phyloP scores from a whole-genome alignment of 2,329 filamentous ascomycete genomes.

The Monosporascus sp. region DNA sequence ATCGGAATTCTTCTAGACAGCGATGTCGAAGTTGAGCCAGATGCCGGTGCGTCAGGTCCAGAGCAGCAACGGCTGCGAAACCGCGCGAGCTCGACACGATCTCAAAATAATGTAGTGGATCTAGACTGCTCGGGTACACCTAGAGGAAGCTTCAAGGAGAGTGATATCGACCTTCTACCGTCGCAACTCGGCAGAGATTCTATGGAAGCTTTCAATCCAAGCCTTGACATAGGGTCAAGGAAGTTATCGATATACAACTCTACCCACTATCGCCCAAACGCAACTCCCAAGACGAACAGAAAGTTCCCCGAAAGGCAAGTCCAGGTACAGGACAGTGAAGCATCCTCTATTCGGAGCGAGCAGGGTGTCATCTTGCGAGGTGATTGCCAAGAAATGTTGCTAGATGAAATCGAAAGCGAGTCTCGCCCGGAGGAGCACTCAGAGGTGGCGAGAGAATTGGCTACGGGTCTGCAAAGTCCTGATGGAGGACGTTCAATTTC shows the following conservation, averaged over 20 bases:
- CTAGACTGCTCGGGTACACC: constrained; percentile 7
- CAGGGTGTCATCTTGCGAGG: constrained; percentile 25
- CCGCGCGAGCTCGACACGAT: constrained; percentile 8
- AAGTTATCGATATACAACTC: constrained; percentile 18
- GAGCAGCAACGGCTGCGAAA: background rate
- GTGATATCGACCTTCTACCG: constrained; percentile 26
- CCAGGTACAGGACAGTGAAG: constrained; percentile 18
- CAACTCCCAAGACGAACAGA: constrained; percentile 18
- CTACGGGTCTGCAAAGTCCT: background rate
- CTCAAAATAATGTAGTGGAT: constrained; percentile 8
- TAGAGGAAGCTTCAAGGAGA: constrained; percentile 8
- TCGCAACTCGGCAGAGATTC: constrained; percentile 25
- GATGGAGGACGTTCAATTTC: constrained; percentile 11
- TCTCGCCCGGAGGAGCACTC: constrained; percentile 1
- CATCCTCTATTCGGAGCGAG: constrained; percentile 26
- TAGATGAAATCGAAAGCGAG: constrained; percentile 4
- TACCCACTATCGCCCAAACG: constrained; percentile 14
- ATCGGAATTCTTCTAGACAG: background rate
- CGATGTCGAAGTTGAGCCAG: background rate
- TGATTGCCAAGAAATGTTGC: constrained; percentile 13
- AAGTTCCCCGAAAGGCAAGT: constrained; percentile 21
- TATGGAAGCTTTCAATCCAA: constrained; percentile 25
- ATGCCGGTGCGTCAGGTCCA: constrained; percentile 6
- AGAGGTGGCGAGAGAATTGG: background rate
- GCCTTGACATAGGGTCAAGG: constrained; percentile 21